Evolutionary conservation across 345 rosid genomes (phyloP), one percentile per base, ranked within the genome.

Genomic region (Camelina laxa): DNA sequence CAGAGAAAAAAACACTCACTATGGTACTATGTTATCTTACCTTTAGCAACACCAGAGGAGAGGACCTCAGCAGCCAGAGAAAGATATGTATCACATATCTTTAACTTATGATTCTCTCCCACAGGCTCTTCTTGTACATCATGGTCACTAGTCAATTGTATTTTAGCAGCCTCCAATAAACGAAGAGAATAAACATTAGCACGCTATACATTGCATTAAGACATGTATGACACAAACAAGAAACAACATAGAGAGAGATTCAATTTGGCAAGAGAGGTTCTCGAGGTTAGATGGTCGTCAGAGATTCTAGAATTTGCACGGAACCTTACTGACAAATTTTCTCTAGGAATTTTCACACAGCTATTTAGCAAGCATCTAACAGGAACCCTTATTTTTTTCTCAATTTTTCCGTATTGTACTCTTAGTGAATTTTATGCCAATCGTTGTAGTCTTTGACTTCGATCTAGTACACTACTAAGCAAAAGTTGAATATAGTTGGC

Each of bases 141-240:
- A 21, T 76, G 81, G 79, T 88, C 87, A 48, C 82, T 86, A 54
- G 80, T 80, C 78, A 81, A 82, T 70, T 89, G 91, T 80, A 85
- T 79, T 76, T 66, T 85, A 80, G 87, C 83, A 73, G 91, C 97
- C 98, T 94, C 73, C 74, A 75, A 79, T 70, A 33, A 62, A 50
- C 5, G 13, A 68, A 47, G 51, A 67, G 66, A 62, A 60, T 21
- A 62, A 66, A 61, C 53, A 20, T 79, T 61, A 69, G 70, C 55
- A 78, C 38, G 73, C 58, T 56, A 59, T 61, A 42, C 10, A 48
- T 27, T 59, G 61, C 39, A 71, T 65, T 31, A 38, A 71, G 35
- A 41, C 53, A 56, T 38, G 20, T 56, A 45, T 60, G 31, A 59
- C 50, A 39, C 56, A 58, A 48, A 50, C 56, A 58, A 41, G 66